Base-by-base conservation (phyloP, 495 filamentous ascomycete genomes). In the Xylaria palmicola region DNA sequence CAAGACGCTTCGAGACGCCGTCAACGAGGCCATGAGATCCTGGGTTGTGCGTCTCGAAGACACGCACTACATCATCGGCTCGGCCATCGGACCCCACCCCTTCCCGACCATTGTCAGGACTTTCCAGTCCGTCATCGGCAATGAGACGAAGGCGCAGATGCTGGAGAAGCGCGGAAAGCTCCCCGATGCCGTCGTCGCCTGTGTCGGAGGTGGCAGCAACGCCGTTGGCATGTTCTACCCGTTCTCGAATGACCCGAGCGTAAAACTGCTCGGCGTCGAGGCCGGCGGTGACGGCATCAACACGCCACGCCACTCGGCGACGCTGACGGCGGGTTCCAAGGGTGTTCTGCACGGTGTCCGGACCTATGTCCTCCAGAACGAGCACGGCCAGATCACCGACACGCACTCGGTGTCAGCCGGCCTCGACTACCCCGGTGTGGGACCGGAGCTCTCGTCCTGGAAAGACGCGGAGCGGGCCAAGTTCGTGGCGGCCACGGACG, bases 351-450 rank as follows among this genome's bases (percentile, higher is more conserved):
- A 98, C 73, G 94, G 94, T 53, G 94, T 98, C 2, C 87, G 92
- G 37, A 98, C 94, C 19, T 98, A 98, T 69, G 86, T 98, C 22
- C 83, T 98, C 2, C 94, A 98, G 77, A 85, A 96, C 75, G 80
- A 87, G 64, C 85, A 96, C 72, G 94, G 94, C 8, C 95, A 98
- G 75, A 96, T 98, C 67, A 82, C 80, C 30, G 92, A 97, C 34
- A 98, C 94, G 1, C 94, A 98, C 76, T 97, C 92, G 13, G 87
- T 98, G 64, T 97, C 92, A n/a, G 94, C 94, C 2, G 95, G 94
- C 60, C 85, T 98, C 1, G 94, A 98, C 72, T 98, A 98, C 75
- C 94, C 94, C 3, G 94, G 92, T 70, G 94, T 98, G 29, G 94
- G 94, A 0, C 94, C 94, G 10, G 94, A 99, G 71, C 82, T 99